Base-by-base conservation (phyloP, 805 yeast genomes). In the Vanderwaltozyma polyspora region DNA sequence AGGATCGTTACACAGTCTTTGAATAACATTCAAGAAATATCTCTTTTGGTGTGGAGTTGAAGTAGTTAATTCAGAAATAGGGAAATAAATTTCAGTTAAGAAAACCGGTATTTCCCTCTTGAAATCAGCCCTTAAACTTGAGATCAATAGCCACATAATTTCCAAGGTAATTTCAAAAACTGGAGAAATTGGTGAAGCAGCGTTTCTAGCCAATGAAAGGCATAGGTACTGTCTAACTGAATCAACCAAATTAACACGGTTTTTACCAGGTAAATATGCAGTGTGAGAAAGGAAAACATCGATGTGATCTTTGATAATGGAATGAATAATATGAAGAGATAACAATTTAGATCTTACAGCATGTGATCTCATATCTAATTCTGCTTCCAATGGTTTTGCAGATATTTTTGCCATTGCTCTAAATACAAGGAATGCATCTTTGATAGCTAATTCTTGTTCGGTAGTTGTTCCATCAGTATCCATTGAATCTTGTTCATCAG, bases 351-450 rank as follows among this genome's bases (percentile, higher is more conserved):
- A 85, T 49, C 98, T 74, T 44, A 91, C 85, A 2, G 89, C 80
- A 51, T 89, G 95, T 3, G 95, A 80, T 56, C 89, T 73, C 85
- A 79, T 78, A 56, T 82, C 93, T 41, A 85, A 60, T 25, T 78
- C 81, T 27, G 76, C 68, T 39, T 87, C 96, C 38, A 89, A 62
- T 19, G 78, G 70, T 57, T 91, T 91, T 31, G 83, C 81, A 3
- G 96, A 82, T 13, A 91, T 70, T 52, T 85, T 86, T 56, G 95
- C 83, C 91, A 91, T 81, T 2, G 96, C 89, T 53, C 99, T 73
- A 59, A 91, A 86, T 3, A 91, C 72, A 39, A 91, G 66, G 51
- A 87, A 89, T 0, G 97, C 96, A 56, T 91, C 99, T 48, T 85
- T 87, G 14, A 84, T 76, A 2, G 68, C 73, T 23, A 78, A 57